phyloP scores from a whole-genome alignment of 129 eudicot genomes.

The Artemisia argyi region DNA sequence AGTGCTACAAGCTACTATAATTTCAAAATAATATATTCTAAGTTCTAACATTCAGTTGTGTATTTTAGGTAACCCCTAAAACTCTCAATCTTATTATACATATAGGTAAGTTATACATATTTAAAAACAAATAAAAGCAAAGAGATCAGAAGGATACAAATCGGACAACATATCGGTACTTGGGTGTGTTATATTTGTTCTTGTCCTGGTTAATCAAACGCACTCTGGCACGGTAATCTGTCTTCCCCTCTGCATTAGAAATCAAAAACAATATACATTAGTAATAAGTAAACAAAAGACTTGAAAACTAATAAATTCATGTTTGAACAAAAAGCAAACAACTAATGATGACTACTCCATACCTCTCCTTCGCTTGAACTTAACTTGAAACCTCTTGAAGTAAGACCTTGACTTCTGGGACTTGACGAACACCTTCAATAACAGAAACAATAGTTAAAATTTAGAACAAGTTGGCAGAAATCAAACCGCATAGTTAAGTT shows the following conservation, averaged over 20 bases:
- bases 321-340: background rate
- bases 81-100: no score
- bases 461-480: no score
- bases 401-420: constrained; percentile 51
- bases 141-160: constrained; percentile 54
- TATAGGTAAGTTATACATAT: no score
- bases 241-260: constrained; percentile 69
- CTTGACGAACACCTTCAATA: constrained; percentile 46
- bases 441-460: background rate
- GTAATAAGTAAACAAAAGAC: background rate
- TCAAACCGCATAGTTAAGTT: no score
- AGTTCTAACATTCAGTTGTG: no score
- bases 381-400: constrained; percentile 90
- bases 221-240: constrained; percentile 89
- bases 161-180: constrained; percentile 85
- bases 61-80: no score
- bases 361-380: constrained; percentile 95
- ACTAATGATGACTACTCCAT: background rate
- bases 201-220: constrained; percentile 90
- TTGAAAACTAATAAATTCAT: background rate
- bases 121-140: background rate
- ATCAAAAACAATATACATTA: background rate
- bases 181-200: constrained; percentile 92
- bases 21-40: background rate
- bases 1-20: no score